Conservation (phyloP, 176 grass and related monocot species). For the Rhynchospora breviuscula region DNA sequence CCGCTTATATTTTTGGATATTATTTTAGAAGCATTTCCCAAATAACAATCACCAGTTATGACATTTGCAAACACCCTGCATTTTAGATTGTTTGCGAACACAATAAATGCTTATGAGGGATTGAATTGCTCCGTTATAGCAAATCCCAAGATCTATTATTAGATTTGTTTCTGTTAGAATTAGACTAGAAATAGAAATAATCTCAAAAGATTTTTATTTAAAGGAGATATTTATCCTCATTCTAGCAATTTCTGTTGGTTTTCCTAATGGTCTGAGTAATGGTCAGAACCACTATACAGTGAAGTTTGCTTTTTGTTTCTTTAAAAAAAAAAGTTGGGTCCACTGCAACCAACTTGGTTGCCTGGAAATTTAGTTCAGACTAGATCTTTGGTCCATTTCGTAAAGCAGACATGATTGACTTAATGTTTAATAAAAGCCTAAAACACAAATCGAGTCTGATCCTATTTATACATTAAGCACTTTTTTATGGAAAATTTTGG, state of each 20-base stretch:
- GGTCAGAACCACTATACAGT: background rate
- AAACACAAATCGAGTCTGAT: background rate
- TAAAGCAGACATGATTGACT: background rate
- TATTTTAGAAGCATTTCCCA: constrained; percentile 8
- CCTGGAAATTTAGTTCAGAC: background rate
- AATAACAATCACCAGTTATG: background rate
- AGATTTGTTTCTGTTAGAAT: background rate
- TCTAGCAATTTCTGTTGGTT: background rate
- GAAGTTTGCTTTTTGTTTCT: background rate
- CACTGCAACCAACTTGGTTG: background rate
- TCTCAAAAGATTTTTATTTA: background rate
- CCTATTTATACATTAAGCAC: background rate
- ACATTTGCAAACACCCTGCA: background rate
- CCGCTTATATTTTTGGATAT: constrained; percentile 3
- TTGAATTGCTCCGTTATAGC: background rate
- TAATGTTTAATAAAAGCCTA: background rate
- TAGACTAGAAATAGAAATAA: background rate
- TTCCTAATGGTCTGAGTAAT: background rate
- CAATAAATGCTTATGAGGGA: background rate
- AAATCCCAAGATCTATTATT: background rate
- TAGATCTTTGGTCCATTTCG: background rate
- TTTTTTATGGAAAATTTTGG: background rate
- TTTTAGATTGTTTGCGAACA: background rate
- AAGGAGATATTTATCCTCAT: background rate
- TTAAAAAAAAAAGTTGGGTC: background rate